Evolutionary conservation across 805 yeast genomes (phyloP), one percentile per base, ranked within the genome.

Genomic region (Ogataea pini): DNA sequence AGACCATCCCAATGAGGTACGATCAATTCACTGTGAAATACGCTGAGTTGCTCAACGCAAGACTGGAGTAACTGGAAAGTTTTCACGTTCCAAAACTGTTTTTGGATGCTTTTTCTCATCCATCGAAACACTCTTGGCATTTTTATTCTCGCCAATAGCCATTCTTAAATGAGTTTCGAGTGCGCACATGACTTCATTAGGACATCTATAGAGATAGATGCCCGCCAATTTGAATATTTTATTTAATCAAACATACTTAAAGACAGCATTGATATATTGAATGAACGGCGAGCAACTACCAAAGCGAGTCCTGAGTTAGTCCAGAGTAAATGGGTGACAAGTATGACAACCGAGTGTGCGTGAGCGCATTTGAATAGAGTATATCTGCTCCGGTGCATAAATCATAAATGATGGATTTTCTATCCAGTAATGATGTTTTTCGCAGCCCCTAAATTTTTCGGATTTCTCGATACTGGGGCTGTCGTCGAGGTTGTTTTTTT

Each of bases 11-110:
- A 2, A 47, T 64, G 58, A 49, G 61, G 16, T 57, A 57, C 37
- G 68, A 64, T 47, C 55, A 57, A 10, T 64, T 64, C 47, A 59
- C 57, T 17, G 33, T 55, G 9, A 42, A 54, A 5, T 64, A 64
- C 45, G 56, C 59, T 4, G 22, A 54, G 7, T 29, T 36, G 13
- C 47, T 62, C 20, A 62, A 56, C 29, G 61, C 59, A 4, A 41
- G 54, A 34, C 41, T 56, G 28, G 57, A 52, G 38, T 56, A 39
- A 12, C 31, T 28, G n/a, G 31, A 10, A 28, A 28, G n/a, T 28
- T n/a, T n/a, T n/a, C n/a, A n/a, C n/a, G 32, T 10, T 28, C 32
- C 14, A 28, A 28, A 28, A 28, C 14, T 12, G 13, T 28, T 28
- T 28, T 28, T 7, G 7, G 25, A 6, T 22, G 8, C 5, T 22